Evolutionary conservation across 345 rosid genomes (phyloP).

Genomic region (Diplotaxis tenuifolia): DNA sequence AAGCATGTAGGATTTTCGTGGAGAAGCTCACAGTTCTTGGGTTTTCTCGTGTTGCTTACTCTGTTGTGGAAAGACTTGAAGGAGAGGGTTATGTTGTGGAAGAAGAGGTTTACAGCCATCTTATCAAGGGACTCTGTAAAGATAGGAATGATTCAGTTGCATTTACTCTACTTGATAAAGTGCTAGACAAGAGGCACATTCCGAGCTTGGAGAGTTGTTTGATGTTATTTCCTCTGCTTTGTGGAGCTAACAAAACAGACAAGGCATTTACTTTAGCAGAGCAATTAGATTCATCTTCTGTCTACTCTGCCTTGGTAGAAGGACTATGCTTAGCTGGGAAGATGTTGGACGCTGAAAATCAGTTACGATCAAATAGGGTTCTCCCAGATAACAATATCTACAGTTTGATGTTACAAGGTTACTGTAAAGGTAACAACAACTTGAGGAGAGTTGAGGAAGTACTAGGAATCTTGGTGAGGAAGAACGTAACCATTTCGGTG

Average conservation of each 20-base stretch:
- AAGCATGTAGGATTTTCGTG: conserved; percentile 41
- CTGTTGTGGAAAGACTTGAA: conserved; percentile 48
- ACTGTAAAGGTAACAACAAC: conserved; percentile 46
- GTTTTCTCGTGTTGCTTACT: conserved; percentile 41
- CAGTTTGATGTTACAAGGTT: conserved; percentile 46
- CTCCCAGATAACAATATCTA: conserved; percentile 38
- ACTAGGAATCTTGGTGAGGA: conserved; percentile 49
- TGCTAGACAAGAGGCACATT: conserved; percentile 40
- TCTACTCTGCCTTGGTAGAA: conserved; percentile 44
- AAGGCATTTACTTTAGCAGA: conserved; percentile 44
- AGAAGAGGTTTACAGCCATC: conserved; percentile 41
- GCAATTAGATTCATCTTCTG: conserved; percentile 33
- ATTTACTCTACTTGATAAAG: conserved; percentile 39
- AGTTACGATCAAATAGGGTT: conserved; percentile 41
- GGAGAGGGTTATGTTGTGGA: conserved; percentile 47
- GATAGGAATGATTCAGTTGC: conserved; percentile 48
- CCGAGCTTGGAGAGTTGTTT: conserved; percentile 42
- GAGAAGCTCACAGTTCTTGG: conserved; percentile 55
- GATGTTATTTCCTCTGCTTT: conserved; percentile 53
- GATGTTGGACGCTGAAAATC: conserved; percentile 48
- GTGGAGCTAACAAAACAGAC: conserved; percentile 37
- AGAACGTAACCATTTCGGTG: conserved; percentile 42
- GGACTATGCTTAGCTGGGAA: conserved; percentile 55
- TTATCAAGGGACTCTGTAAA: conserved; percentile 52
- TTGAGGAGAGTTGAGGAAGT: conserved; percentile 45